Percentiles rank a stretch among this genome's conserved stretches.
phyloP scores from a whole-genome alignment of 495 filamentous ascomycete genomes.

The Podospora fimiseda region DNA sequence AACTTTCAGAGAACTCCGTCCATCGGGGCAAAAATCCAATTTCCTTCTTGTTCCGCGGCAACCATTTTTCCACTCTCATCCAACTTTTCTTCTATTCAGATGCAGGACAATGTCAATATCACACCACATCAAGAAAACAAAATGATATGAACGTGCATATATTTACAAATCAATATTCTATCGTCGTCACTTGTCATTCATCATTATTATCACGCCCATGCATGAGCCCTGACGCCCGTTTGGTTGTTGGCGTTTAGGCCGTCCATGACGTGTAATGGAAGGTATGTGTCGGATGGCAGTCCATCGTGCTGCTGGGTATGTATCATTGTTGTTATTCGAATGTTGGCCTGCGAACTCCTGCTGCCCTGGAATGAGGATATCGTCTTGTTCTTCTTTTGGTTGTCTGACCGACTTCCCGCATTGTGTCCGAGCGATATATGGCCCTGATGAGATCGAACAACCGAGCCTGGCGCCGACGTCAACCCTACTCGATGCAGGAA shows the following conservation, averaged over 20 bases:
- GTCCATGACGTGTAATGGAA: background rate
- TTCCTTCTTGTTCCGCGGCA: too few species aligned
- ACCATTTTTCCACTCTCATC: too few species aligned
- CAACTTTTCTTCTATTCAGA: too few species aligned
- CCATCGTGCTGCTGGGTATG: background rate
- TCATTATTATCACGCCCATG: constrained; percentile 1
- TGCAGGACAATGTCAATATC: too few species aligned
- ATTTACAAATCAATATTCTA: background rate
- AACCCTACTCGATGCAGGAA: background rate
- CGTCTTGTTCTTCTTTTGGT: background rate
- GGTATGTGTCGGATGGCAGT: background rate
- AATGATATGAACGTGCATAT: background rate
- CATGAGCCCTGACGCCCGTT: background rate
- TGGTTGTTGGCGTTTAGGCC: background rate
- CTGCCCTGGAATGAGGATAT: background rate
- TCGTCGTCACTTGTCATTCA: background rate
- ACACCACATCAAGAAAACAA: background rate
- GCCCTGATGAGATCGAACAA: background rate
- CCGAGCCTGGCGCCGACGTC: background rate
- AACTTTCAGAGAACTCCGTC: background rate
- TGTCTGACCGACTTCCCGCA: background rate
- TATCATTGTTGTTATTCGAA: constrained; percentile 5
- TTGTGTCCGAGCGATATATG: background rate
- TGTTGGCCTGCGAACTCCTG: background rate
- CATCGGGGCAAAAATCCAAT: background rate